phyloP scores from a whole-genome alignment of 306 rosid species.

The Mucuna pruriens region DNA sequence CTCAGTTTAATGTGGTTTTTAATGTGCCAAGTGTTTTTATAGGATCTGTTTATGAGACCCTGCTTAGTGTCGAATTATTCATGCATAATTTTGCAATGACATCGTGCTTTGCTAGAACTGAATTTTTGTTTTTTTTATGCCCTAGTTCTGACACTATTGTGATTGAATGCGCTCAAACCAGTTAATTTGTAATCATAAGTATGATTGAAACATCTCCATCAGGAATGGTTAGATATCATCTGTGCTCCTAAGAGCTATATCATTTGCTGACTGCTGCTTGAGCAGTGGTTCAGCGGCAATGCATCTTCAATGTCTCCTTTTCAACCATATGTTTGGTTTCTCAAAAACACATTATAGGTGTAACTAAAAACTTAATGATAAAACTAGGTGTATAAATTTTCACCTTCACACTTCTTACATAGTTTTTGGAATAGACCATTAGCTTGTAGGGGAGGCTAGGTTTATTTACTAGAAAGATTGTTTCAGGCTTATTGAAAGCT shows the following conservation, averaged over 20 bases:
- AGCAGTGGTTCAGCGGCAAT: neutral
- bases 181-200: neutral
- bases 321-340: neutral
- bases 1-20: conserved; percentile 7
- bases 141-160: neutral
- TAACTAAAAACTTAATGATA: neutral
- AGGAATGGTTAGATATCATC: neutral
- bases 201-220: neutral
- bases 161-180: neutral
- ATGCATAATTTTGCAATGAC: conserved; percentile 12
- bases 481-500: no score
- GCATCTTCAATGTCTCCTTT: neutral
- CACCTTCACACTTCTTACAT: neutral
- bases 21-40: conserved; percentile 2
- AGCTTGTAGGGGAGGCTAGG: no score
- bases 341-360: neutral
- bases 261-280: neutral
- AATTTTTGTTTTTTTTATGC: no score
- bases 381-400: neutral
- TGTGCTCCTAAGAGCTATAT: neutral
- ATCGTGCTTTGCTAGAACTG: conserved; percentile 1
- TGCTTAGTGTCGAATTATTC: conserved; percentile 12
- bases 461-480: no score
- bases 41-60: conserved; percentile 13
- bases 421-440: no score